Evolutionary conservation across 768 basidiomycete genomes (phyloP), one percentile per base, ranked within the genome.

Genomic region (Suillus fuscotomentosus): DNA sequence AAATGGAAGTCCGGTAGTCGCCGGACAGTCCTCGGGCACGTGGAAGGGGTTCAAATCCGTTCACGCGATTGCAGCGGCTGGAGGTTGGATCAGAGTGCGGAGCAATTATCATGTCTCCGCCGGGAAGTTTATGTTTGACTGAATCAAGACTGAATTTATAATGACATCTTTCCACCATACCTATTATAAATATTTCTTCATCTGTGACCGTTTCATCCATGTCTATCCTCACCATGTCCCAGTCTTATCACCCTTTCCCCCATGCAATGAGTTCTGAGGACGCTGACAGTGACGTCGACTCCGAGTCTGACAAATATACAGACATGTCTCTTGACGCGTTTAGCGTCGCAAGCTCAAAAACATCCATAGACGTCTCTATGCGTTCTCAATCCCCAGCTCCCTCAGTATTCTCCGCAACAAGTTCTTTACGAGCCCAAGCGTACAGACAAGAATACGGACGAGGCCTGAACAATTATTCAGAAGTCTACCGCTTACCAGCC

Each of bases 401-500:
- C 9, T 92, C 91, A 31, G 83, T 93, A 9, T 81, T 84, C 70
- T 91, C 90, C 1, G 72, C 91, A 71, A 87, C 88, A 0, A 87
- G 83, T 69, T 88, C 88, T 0, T 68, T 90, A 54, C 84, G 83
- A 31, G 84, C 81, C 17, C 80, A 83, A 42, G 82, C 86, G 1
- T 87, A 86, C 75, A 83, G 81, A 61, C 81, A 86, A 36, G 89
- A 92, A 70, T 88, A 85, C 63, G 91, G 91, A 0, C 81, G 91
- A 48, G 83, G 80, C 39, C 73, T 93, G 51, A 92, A 92, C 76
- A 91, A 86, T 66, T 89, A 89, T 67, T 92, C 91, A 2, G 89
- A 92, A 53, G 82, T 93, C 2, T 94, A 94, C 70, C 83, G 83
- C 50, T 79, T 94, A 34, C 90, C 92, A 14, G 92, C 90, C 34